Conservation (phyloP, 2,329 filamentous ascomycete species). For the Colletotrichum sublineola region DNA sequence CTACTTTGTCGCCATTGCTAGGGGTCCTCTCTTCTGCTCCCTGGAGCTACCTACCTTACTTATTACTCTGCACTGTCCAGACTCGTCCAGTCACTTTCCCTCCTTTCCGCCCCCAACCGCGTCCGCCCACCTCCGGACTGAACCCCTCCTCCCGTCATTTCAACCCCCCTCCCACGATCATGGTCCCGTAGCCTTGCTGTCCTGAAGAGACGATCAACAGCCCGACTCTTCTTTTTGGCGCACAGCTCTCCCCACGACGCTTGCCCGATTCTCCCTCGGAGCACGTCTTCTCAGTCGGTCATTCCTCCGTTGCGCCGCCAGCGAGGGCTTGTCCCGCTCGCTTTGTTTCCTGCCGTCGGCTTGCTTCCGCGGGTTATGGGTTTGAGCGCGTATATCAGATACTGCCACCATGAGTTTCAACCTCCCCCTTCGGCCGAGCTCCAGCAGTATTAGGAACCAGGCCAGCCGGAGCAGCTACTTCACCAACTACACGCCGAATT, state of each 20-base stretch:
- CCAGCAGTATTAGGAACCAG: slow-evolving; percentile 64
- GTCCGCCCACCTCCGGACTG: slow-evolving; percentile 27
- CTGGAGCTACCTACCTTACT: slow-evolving; percentile 6
- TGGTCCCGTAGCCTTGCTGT: slow-evolving; percentile 40
- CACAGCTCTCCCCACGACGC: slow-evolving; percentile 15
- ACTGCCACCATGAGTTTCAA: slow-evolving; percentile 62
- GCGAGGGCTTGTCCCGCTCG: slow-evolving; percentile 39
- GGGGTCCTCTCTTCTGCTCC: slow-evolving; percentile 11
- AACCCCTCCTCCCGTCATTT: slow-evolving; percentile 38
- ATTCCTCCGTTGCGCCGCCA: background rate
- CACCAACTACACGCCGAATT: slow-evolving; percentile 66
- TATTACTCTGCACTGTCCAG: background rate
- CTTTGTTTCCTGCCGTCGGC: slow-evolving; percentile 16
- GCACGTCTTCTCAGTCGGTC: background rate
- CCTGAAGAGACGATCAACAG: slow-evolving; percentile 34
- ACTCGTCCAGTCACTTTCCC: slow-evolving; percentile 32
- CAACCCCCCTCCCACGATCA: slow-evolving; percentile 34
- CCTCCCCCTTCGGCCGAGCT: slow-evolving; percentile 63
- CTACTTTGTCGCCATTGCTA: slow-evolving; percentile 32
- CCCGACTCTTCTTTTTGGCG: slow-evolving; percentile 19
- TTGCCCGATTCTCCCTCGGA: background rate
- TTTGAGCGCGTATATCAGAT: slow-evolving; percentile 34
- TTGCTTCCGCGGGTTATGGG: slow-evolving; percentile 36
- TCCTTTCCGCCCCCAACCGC: slow-evolving; percentile 36
- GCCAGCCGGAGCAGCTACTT: slow-evolving; percentile 70